phyloP scores from a whole-genome alignment of 2,329 filamentous ascomycete genomes.

The Claviceps maximensis region DNA sequence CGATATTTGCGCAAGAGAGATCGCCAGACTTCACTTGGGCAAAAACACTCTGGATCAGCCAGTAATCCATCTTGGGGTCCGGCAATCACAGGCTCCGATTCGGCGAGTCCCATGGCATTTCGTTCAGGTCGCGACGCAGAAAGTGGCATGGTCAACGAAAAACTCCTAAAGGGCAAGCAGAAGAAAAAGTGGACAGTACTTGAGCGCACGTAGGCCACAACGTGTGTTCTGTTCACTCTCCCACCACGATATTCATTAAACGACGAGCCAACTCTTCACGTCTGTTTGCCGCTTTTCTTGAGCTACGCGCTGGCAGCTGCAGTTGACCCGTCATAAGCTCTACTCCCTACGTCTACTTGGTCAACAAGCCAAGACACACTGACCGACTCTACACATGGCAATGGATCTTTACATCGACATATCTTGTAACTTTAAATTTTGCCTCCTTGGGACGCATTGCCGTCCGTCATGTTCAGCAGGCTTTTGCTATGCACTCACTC shows the following conservation, averaged over 20 bases:
- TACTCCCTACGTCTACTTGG: background rate
- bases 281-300: no score
- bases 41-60: constrained; percentile 27
- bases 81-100: constrained; percentile 12
- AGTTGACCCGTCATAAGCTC: no score
- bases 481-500: background rate
- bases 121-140: constrained; percentile 6
- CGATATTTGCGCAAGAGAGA: constrained; percentile 61
- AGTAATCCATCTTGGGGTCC: constrained; percentile 23
- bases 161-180: constrained; percentile 17
- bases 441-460: background rate
- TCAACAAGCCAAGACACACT: background rate
- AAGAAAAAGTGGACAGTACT: constrained; percentile 36
- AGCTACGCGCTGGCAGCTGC: no score
- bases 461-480: background rate
- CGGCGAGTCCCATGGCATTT: constrained; percentile 11
- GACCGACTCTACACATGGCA: background rate
- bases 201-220: constrained; percentile 25
- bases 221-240: no score
- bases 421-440: background rate
- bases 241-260: background rate
- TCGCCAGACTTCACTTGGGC: constrained; percentile 25
- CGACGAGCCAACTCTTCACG: no score
- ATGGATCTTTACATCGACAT: background rate
- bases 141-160: constrained; percentile 6